phyloP scores from a whole-genome alignment of 345 rosid species.

The Melaleuca quinquenervia region DNA sequence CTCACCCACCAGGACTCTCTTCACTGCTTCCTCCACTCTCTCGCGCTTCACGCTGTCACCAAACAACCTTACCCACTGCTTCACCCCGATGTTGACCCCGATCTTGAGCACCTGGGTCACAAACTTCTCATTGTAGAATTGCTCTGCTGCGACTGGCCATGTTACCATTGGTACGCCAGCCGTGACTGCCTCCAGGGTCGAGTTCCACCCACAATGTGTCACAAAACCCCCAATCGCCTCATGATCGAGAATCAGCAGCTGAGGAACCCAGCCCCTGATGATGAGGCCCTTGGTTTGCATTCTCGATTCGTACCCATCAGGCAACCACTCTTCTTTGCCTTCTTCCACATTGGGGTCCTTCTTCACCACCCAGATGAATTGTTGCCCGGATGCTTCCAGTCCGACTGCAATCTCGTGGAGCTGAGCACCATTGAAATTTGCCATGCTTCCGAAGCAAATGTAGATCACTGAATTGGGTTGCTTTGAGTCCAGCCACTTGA shows the following conservation, averaged over 20 bases:
- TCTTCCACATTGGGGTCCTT: conserved; percentile 3
- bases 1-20: conserved; percentile 32
- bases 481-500: conserved; percentile 31
- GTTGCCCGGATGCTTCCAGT: conserved; percentile 24
- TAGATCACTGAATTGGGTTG: conserved; percentile 32
- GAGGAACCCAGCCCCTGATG: conserved; percentile 48
- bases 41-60: conserved; percentile 20
- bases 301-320: conserved; percentile 16
- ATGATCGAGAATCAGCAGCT: conserved; percentile 50
- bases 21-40: conserved; percentile 24
- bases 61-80: conserved; percentile 1
- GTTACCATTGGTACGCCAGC: conserved; percentile 54
- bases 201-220: conserved; percentile 80
- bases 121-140: conserved; percentile 51
- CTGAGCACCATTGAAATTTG: conserved; percentile 12
- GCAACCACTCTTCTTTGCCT: conserved; percentile 25
- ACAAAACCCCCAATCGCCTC: conserved; percentile 46
- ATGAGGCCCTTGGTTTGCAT: conserved; percentile 19
- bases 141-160: conserved; percentile 53
- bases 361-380: conserved; percentile 39
- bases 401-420: conserved; percentile 27
- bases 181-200: conserved; percentile 35
- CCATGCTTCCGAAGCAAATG: conserved; percentile 26
- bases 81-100: conserved; percentile 37
- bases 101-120: conserved; percentile 28